These are phyloP conservation scores for Xylaria sp. DNA, from an alignment of 495 filamentous ascomycete species.

Conservation along the genomic window DNA sequence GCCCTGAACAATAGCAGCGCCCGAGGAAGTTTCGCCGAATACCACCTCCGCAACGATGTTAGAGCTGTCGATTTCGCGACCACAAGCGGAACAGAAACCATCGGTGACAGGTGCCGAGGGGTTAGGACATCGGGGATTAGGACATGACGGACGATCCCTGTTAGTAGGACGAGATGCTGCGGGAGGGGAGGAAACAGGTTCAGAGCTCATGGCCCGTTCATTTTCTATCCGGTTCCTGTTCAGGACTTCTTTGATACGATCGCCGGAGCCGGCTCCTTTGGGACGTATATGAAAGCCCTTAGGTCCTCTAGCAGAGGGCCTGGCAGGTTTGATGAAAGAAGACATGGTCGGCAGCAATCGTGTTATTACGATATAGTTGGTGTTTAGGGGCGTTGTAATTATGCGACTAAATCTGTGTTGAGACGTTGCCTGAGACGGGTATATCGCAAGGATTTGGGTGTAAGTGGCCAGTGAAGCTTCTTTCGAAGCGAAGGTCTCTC, in stretches of 20 bases:
- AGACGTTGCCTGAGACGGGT: conserved; percentile 1
- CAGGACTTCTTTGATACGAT: conserved; percentile 40
- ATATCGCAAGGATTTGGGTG: neutral
- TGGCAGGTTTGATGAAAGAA: conserved; percentile 36
- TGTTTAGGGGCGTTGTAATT: neutral
- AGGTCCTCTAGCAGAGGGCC: conserved; percentile 24
- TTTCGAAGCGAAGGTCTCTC: neutral
- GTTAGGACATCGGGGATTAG: conserved; percentile 41
- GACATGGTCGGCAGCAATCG: conserved; percentile 31
- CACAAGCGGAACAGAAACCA: conserved; percentile 80
- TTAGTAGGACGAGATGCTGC: conserved; percentile 23
- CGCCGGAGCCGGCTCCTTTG: conserved; percentile 30
- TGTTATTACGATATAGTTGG: neutral
- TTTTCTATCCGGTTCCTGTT: conserved; percentile 38
- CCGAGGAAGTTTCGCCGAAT: conserved; percentile 82
- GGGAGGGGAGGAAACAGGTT: conserved; percentile 25
- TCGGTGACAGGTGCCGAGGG: conserved; percentile 49
- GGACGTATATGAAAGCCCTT: conserved; percentile 37
- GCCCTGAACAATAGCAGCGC: conserved; percentile 91
- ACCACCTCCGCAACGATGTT: conserved; percentile 91
- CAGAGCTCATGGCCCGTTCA: conserved; percentile 33
- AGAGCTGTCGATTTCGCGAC: conserved; percentile 77
- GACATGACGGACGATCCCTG: conserved; percentile 36
- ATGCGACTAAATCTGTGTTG: conserved; percentile 5
- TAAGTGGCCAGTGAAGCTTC: conserved; percentile 13